Base-by-base conservation (phyloP, 169 alveolate species). In the Cryptosporidium meleagridis region DNA sequence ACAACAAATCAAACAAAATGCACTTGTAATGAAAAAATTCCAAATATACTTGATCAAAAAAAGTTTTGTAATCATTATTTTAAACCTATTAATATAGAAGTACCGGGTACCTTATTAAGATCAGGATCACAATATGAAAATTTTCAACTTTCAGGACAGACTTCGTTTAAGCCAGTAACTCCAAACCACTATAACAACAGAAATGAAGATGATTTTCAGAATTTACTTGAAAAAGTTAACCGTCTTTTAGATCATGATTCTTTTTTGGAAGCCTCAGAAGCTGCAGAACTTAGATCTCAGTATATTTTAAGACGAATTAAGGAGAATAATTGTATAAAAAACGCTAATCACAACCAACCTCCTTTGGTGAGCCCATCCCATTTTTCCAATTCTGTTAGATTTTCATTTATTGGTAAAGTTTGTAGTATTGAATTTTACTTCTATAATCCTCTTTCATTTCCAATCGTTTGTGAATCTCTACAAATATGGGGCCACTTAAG, bases 401-500 rank as follows among this genome's bases (percentile, higher is more conserved):
- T 45, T 41, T 62, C 89, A 9, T 58, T 67, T 65, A 65, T 80
- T 48, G 51, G 51, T 5, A 80, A 80, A n/a, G 41, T 45, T 61
- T 80, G 89, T 51, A 80, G 62, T 31, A 53, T 80, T 44, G 89
- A 80, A 65, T 59, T 80, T 29, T 65, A 80, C 29, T 14, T 80
- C 2, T 41, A 80, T 39, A 80, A 80, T 33, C 89, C 89, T 2
- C 67, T 80, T 0, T 80, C 89, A 61, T 80, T 80, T 44, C 75
- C 89, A 62, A 80, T 80, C 3, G 39, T 41, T 44, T 80, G 89
- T 18, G 68, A 80, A 39, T 80, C 75, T 23, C 59, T 80, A 3
- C 89, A 80, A 16, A n/a, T 80, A 21, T 80, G 89, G 89, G 89
- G 89, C 0, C 75, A 80, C 41, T 69, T 80, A 10, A 80, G 89